A percentile compares a stretch with the other conserved stretches of the same genome.
These are phyloP conservation scores for Porpolomopsis calyptriformis DNA, from an alignment of 768 basidiomycete species.

Conservation along the genomic window DNA sequence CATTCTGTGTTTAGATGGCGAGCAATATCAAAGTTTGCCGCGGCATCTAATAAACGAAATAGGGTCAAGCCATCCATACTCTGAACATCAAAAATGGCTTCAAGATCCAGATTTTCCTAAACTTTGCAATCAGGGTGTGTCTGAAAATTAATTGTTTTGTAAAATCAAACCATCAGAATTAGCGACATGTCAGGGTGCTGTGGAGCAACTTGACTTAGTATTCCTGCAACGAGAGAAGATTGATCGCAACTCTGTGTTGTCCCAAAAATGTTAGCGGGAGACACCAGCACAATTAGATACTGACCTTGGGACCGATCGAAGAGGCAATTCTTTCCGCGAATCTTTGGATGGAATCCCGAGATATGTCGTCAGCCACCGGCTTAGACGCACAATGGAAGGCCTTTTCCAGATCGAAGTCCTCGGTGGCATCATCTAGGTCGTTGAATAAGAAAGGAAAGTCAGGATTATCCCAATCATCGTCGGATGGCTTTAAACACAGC, in stretches of 20 bases:
- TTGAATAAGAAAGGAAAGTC: slow-evolving; percentile 64
- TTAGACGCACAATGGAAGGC: slow-evolving; percentile 42
- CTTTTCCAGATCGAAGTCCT: slow-evolving; percentile 47
- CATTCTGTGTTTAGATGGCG: slow-evolving; percentile 34
- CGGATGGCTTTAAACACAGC: slow-evolving; percentile 68
- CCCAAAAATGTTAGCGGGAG: neutral
- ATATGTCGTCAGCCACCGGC: slow-evolving; percentile 49
- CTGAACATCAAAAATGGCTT: slow-evolving; percentile 41
- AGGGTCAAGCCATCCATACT: slow-evolving; percentile 47
- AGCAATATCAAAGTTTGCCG: slow-evolving; percentile 55
- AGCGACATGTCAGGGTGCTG: slow-evolving; percentile 54
- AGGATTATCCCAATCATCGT: slow-evolving; percentile 71
- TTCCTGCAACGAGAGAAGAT: slow-evolving; percentile 48
- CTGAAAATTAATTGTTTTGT: neutral
- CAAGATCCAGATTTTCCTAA: slow-evolving; percentile 50
- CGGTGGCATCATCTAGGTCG: slow-evolving; percentile 40
- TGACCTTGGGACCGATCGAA: slow-evolving; percentile 47
- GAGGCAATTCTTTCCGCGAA: slow-evolving; percentile 51
- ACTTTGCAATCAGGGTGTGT: neutral
- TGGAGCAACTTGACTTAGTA: slow-evolving; percentile 54
- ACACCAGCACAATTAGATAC: slow-evolving; percentile 10
- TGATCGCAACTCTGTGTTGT: slow-evolving; percentile 38
- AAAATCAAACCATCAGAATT: slow-evolving; percentile 29
- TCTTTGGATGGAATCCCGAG: slow-evolving; percentile 36
- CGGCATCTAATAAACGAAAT: slow-evolving; percentile 49